Evolutionary conservation across 352 stramenopile species (phyloP).

Genomic region (Thraustotheca clavata): DNA sequence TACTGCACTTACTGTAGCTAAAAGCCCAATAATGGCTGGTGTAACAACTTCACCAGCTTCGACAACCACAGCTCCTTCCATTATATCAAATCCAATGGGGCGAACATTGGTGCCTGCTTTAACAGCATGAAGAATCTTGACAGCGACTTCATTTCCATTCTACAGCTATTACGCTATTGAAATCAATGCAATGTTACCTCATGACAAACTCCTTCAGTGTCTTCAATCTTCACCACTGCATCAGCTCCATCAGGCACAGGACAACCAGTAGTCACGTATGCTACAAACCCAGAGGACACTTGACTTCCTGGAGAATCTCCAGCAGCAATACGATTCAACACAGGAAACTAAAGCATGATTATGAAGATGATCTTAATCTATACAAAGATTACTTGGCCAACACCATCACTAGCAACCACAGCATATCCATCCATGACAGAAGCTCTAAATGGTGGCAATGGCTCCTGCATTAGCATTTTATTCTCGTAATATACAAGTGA

Average conservation of each 20-base stretch:
- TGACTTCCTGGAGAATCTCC: slow-evolving; percentile 36
- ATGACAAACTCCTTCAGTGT: slow-evolving; percentile 58
- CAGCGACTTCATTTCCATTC: slow-evolving; percentile 31
- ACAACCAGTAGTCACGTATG: slow-evolving; percentile 95
- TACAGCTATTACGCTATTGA: neutral
- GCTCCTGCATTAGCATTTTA: slow-evolving; percentile 50
- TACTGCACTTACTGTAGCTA: slow-evolving; percentile 65
- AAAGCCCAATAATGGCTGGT: slow-evolving; percentile 84
- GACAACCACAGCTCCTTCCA: slow-evolving; percentile 64
- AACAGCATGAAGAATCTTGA: slow-evolving; percentile 59
- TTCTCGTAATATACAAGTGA: neutral
- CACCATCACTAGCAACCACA: slow-evolving; percentile 76
- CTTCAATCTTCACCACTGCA: slow-evolving; percentile 93
- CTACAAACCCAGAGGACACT: slow-evolving; percentile 42
- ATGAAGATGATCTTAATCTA: neutral
- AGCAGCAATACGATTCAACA: slow-evolving; percentile 60
- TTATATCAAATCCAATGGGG: slow-evolving; percentile 88
- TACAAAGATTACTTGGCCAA: slow-evolving; percentile 37
- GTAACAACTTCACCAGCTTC: slow-evolving; percentile 60
- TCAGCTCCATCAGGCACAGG: slow-evolving; percentile 85
- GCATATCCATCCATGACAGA: slow-evolving; percentile 99
- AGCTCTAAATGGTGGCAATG: slow-evolving; percentile 92
- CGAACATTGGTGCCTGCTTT: slow-evolving; percentile 70
- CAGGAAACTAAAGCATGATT: slow-evolving; percentile 38
- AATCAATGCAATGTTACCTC: neutral